A percentile compares a stretch with the other conserved stretches of the same genome.
phyloP scores from a whole-genome alignment of 306 rosid species.

The Casuarina cunninghamiana region DNA sequence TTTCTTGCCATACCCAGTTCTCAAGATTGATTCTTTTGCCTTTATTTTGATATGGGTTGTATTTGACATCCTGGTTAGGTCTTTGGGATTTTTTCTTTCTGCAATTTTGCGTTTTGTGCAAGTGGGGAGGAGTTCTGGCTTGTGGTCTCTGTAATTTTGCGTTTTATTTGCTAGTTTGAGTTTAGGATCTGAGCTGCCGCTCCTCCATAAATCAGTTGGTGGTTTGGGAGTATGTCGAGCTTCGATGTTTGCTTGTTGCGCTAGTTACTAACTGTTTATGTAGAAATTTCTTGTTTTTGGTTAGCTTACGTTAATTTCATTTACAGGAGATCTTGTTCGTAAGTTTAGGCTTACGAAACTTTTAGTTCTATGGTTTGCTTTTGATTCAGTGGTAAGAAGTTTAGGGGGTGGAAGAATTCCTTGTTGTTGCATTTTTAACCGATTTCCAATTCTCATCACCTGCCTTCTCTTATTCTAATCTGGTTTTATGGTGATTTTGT shows the following conservation, averaged over 20 bases:
- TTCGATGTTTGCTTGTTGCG: neutral
- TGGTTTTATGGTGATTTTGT: neutral
- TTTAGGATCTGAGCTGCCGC: neutral
- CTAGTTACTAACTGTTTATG: neutral
- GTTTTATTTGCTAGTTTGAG: neutral
- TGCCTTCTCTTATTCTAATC: neutral
- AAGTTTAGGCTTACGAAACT: neutral
- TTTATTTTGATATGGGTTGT: neutral
- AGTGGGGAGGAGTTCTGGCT: neutral
- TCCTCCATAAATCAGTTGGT: neutral
- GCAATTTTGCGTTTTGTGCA: neutral
- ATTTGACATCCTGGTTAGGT: constrained; percentile 10
- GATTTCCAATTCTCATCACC: neutral
- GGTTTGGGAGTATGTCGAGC: neutral
- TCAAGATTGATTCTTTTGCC: neutral
- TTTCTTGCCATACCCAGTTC: neutral
- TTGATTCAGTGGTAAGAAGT: too few relatives aligned
- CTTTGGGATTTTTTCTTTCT: neutral
- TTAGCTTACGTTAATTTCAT: neutral
- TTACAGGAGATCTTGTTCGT: neutral
- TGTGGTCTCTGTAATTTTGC: neutral
- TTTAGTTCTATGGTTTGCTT: neutral
- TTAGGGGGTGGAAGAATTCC: neutral
- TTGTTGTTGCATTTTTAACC: neutral
- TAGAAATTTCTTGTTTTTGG: neutral